Base-by-base conservation (phyloP, 2,329 filamentous ascomycete species). In the Colletotrichum acutatum region DNA sequence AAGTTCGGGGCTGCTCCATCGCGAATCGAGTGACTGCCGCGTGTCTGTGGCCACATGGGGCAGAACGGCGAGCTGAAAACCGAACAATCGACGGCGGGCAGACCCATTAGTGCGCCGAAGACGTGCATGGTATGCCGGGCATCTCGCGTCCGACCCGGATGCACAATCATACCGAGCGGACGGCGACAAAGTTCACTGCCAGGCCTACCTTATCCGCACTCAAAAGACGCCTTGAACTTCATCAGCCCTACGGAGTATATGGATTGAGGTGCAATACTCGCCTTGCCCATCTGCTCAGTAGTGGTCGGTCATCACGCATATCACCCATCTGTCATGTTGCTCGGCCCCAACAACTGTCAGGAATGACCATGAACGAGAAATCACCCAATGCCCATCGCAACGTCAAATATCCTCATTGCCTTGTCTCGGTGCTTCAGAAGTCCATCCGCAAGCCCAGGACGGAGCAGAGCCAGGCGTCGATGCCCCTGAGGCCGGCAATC, bases 401-500 rank as follows among this genome's bases (percentile, higher is more conserved):
- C 19, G 8, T 49, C 42, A 49, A 49, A 49, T 22, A 4, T 9
- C 3, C 19, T 19, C 19, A 49, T 49, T n/a, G 5, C 16, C 9
- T 19, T n/a, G 42, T 12, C n/a, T 63, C 26, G 1, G 24, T 4
- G 30, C 2, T 12, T 24, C 53, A 14, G 9, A 56, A 14, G 32
- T 12, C 46, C 24, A 26, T 6, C 8, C 2, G n/a, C 32, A n/a
- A 28, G 14, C 16, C 24, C 11, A 34, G 32, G 32, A 34, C 32
- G 32, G 32, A 34, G 2, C 32, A 34, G 30, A 32, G 26, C 30
- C 22, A 34, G 24, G 2, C 22, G 14, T 3, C 42, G 30, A 56
- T 26, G 32, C 70, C 70, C 70, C 64, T 70, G 66, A 42, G 52
- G 42, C 26, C 59, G 66, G 70, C 65, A 70, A 72, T 65, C 60